Percentiles rank a stretch among this genome's conserved stretches.
phyloP scores from a whole-genome alignment of 2,329 filamentous ascomycete species.

The Tolypocladium amazonense region DNA sequence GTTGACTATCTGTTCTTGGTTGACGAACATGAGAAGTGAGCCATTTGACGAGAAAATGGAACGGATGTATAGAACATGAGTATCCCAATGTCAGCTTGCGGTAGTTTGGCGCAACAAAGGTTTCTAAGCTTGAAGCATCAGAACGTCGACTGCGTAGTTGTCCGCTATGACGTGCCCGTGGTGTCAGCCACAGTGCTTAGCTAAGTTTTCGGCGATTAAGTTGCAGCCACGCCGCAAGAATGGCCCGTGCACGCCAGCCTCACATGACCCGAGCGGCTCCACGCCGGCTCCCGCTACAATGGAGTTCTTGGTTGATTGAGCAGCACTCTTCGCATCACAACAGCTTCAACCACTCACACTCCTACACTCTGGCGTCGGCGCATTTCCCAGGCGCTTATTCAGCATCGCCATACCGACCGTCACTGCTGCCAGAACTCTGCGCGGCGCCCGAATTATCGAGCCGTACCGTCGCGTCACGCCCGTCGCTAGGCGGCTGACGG shows the following conservation, averaged over 20 bases:
- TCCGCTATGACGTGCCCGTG: background rate
- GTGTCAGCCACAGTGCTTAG: background rate
- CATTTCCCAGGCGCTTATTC: background rate
- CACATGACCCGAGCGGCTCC: constrained; percentile 20
- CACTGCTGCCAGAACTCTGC: background rate
- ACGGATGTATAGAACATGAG: constrained; percentile 1
- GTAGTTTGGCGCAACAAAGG: constrained; percentile 2
- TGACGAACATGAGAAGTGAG: background rate
- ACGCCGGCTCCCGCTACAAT: constrained; percentile 1
- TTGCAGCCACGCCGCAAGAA: constrained; percentile 1
- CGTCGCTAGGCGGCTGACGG: background rate
- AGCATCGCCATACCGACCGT: background rate
- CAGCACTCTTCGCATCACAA: background rate
- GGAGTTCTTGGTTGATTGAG: background rate
- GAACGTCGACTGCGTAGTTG: background rate
- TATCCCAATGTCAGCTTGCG: constrained; percentile 1
- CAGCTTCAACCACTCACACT: background rate
- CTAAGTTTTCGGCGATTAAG: background rate
- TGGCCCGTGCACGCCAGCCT: constrained; percentile 16
- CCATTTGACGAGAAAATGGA: background rate
- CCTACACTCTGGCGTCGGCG: background rate
- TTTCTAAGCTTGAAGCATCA: background rate
- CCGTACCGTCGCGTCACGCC: background rate
- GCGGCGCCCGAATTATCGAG: background rate
- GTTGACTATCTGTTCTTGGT: background rate